Evolutionary conservation across 495 filamentous ascomycete species (phyloP), one percentile per base, ranked within the genome.

Genomic region (Staphylotrichum tortipilum): DNA sequence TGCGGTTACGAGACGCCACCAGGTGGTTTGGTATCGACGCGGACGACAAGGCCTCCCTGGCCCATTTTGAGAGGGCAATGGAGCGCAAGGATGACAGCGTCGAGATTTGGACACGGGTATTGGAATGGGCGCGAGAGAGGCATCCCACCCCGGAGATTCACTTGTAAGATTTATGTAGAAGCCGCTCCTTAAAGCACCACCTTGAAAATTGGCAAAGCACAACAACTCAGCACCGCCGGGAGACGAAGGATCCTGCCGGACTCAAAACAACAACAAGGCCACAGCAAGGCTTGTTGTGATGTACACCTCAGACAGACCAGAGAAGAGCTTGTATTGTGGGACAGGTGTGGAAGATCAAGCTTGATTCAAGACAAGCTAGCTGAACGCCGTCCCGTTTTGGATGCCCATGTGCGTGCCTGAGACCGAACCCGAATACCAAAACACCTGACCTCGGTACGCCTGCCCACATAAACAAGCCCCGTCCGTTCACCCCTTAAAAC

Each of bases 401-500:
- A 49, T 64, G 56, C 56, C 55, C 41, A 50, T 57, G 53, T 39
- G 51, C 54, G 62, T n/a, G n/a, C n/a, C n/a, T 51, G 52, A 53
- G 50, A 58, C 50, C 53, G 44, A 59, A 61, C 55, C 60, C 57
- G 53, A 63, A 60, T 55, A 47, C 53, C 56, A 61, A 66, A 54
- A 52, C 54, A 62, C 52, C 58, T 51, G 48, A 60, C 54, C 59
- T 50, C 40, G 22, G 29, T 53, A 50, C 51, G 49, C 61, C 59
- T 47, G 28, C 48, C 49, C 39, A 56, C 47, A n/a, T n/a, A 50
- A 62, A 55, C 52, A 58, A 57, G 49, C 58, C 26, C 26, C 26
- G 26, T 34, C 30, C 33, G 2, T 28, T 35, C 43, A 15, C 48
- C 43, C 36, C 38, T n/a, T 94, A 95, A 76, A 84, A 94, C 61